Evolutionary conservation across 2,329 filamentous ascomycete genomes (phyloP), one percentile per base, ranked within the genome.

Genomic region (Lasiodiplodia citricola): DNA sequence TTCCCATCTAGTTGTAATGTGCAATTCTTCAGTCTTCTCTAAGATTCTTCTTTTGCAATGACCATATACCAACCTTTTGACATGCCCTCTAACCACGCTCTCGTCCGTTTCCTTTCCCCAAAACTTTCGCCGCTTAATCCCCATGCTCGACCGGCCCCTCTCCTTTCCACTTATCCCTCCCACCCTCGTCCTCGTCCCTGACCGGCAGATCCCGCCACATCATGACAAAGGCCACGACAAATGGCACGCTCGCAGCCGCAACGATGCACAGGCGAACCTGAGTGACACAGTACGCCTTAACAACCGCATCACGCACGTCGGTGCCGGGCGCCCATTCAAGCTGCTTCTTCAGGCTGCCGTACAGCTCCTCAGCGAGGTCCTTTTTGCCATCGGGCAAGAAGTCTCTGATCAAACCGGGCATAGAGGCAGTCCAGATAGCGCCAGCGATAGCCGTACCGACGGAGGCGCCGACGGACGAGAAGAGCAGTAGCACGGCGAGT

Each of bases 401-500:
- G 52, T 70, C 56, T 23, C 70, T 72, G n/a, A 90, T 79, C 25
- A 83, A 83, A 23, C 81, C 76, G 2, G 83, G 84, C 69, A 91
- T 84, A 0, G 84, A 83, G 64, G 84, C 81, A 0, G 85, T 87
- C 88, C 88, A 91, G 70, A 91, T 86, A 5, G 88, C 88, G 0
- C 84, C 84, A 0, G 88, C 84, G 57, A 91, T 82, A 2, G 88
- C 84, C 1, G 69, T 71, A 5, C 77, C 77, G 35, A 78, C 72
- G 3, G 75, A 72, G 23, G 70, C 70, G 18, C 77, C 90, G 70
- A 91, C 84, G 70, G 84, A 85, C 70, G 85, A 82, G 51, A 88
- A 86, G 18, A 90, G 83, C n/a, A 85, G 81, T 55, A 88, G 82
- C 16, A 91, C 81, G 13, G 88, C 87, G n/a, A 90, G 83, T 35